phyloP scores from a whole-genome alignment of 2,329 filamentous ascomycete species.

The Aspergillus carbonarius region DNA sequence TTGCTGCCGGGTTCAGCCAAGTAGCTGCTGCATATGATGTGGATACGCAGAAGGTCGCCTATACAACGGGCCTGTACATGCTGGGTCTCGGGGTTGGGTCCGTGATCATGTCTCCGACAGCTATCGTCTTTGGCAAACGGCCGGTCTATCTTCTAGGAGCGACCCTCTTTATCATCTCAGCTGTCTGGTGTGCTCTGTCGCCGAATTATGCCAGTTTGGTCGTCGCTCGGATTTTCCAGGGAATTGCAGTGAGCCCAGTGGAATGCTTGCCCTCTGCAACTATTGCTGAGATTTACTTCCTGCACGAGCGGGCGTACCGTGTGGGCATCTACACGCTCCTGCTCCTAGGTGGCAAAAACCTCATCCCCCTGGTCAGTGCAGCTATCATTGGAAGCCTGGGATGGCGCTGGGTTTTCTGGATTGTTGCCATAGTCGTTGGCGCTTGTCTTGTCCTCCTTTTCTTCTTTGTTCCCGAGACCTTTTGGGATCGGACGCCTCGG shows the following conservation, averaged over 20 bases:
- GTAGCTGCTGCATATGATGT: conserved; percentile 69
- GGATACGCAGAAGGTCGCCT: conserved; percentile 68
- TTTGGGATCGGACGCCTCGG: conserved; percentile 82
- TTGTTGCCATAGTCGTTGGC: conserved; percentile 76
- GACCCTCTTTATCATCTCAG: conserved; percentile 72
- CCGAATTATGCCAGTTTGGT: conserved; percentile 77
- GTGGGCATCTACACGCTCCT: conserved; percentile 91
- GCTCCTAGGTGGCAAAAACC: conserved; percentile 85
- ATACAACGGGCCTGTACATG: conserved; percentile 94
- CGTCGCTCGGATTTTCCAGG: conserved; percentile 80
- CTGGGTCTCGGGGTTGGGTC: conserved; percentile 84
- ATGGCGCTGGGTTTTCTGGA: conserved; percentile 93
- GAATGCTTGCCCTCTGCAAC: conserved; percentile 92
- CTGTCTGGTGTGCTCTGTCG: conserved; percentile 83
- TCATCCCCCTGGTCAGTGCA: conserved; percentile 83
- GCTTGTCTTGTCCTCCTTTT: conserved; percentile 72
- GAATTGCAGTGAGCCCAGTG: conserved; percentile 82
- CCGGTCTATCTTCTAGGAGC: conserved; percentile 81
- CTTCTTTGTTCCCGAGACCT: conserved; percentile 90
- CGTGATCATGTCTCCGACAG: conserved; percentile 82
- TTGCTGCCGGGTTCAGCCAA: conserved; percentile 85
- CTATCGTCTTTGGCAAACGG: conserved; percentile 86
- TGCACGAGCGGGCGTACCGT: conserved; percentile 89
- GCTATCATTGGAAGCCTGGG: conserved; percentile 72
- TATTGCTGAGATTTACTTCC: conserved; percentile 93